Evolutionary conservation across 371 early-diverging fungal genomes (phyloP), one percentile per base, ranked within the genome.

Genomic region (Mucor circinelloides): DNA sequence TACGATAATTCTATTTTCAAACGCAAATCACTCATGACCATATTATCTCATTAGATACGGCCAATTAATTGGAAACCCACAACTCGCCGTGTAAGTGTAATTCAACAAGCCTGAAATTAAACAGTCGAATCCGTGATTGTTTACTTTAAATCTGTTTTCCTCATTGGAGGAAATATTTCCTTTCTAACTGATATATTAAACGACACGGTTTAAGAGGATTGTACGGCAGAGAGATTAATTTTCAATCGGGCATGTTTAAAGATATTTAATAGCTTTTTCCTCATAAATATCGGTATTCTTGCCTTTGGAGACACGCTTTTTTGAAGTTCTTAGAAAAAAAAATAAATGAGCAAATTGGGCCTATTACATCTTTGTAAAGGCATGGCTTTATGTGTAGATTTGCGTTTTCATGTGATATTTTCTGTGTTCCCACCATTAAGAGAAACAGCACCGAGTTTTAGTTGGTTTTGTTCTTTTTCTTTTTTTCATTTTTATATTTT

Each of bases 191-290:
- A 61, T 21, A 36, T 31, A 62, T 63, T 32, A 50, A n/a, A 25
- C 58, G 42, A 58, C 3, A 70, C 70, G 58, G 64, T 64, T 70
- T 9, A 31, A 46, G 58, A 56, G 70, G 70, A 70, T 70, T 70
- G 70, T 70, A 70, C 70, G 70, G 70, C 70, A 70, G 70, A 70
- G 50, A 70, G 70, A 70, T n/a, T n/a, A 57, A 64, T 23, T 28
- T 56, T 50, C 63, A 52, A 63, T 63, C 25, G 63, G 63, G 38
- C 63, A 34, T 63, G 63, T 63, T 63, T 40, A 36, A 64, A 56
- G 64, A 55, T 56, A 30, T 56, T 36, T 25, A 30, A 36, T 19
- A 9, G 27, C 15, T 25, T 55, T 54, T n/a, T 12, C 12, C 17
- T 40, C 12, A 19, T n/a, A 19, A 36, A 25, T 5, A 38, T 63